phyloP scores from a whole-genome alignment of 345 rosid species.

The Kernera saxatilis region DNA sequence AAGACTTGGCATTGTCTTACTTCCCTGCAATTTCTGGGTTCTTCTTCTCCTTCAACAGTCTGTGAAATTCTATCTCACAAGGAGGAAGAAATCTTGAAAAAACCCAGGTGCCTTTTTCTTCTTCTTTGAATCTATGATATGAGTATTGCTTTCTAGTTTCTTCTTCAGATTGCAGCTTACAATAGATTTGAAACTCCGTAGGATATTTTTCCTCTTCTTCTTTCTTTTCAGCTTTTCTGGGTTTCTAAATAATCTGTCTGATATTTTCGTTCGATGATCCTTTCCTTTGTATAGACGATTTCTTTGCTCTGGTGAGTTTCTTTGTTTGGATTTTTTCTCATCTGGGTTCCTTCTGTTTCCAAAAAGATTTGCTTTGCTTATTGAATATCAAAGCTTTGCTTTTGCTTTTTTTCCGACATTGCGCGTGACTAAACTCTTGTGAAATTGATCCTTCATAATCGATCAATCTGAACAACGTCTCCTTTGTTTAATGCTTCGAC shows the following conservation, averaged over 20 bases:
- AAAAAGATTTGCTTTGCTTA: slow-evolving; percentile 1
- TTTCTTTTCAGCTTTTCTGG: not conserved
- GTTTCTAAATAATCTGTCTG: not conserved
- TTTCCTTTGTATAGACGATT: not conserved
- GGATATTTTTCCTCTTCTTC: not conserved
- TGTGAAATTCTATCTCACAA: not conserved
- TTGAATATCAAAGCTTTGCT: not conserved
- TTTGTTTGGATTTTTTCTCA: not conserved
- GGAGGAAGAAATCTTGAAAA: slow-evolving; percentile 5
- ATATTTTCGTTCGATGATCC: slow-evolving; percentile 8
- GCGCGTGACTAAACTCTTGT: not conserved
- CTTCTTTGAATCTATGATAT: not conserved
- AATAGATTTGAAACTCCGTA: not conserved
- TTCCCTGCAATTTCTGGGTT: slow-evolving; percentile 9
- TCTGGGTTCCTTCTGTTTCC: slow-evolving; percentile 1
- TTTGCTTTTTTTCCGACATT: not conserved
- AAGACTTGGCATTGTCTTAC: slow-evolving; percentile 1
- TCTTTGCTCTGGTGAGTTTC: not conserved
- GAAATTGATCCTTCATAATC: not conserved
- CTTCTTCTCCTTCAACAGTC: not conserved
- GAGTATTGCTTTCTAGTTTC: not conserved
- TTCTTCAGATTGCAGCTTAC: slow-evolving; percentile 5
- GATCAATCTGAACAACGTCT: not conserved
- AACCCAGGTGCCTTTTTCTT: slow-evolving; percentile 15
- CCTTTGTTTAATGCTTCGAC: not conserved